A percentile compares a stretch with the other conserved stretches of the same genome.
phyloP scores from a whole-genome alignment of 768 basidiomycete genomes.

The Cystobasidium ongulense region DNA sequence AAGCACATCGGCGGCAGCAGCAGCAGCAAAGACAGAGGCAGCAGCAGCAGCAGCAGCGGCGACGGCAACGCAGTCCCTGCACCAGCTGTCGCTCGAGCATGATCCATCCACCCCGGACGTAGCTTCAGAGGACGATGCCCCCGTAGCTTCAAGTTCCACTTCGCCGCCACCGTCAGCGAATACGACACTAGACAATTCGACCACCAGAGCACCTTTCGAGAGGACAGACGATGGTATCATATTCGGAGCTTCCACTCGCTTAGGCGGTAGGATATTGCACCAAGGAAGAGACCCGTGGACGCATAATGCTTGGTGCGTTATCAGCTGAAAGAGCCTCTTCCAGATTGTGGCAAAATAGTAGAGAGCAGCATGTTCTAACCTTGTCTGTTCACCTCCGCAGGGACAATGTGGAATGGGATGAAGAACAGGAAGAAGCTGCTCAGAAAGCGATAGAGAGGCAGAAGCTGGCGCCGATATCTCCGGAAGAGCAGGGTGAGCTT shows the following conservation, averaged over 20 bases:
- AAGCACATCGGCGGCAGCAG: background rate
- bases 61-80: background rate
- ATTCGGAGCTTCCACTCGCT: constrained; percentile 25
- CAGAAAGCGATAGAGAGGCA: constrained; percentile 63
- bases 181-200: background rate
- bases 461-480: constrained; percentile 61
- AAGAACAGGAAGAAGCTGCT: constrained; percentile 66
- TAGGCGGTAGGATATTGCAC: constrained; percentile 19
- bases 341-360: background rate
- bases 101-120: background rate
- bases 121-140: background rate
- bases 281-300: constrained; percentile 26
- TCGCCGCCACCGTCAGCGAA: background rate
- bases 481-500: constrained; percentile 57
- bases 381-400: constrained; percentile 14
- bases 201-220: background rate
- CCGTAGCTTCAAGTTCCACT: background rate
- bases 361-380: background rate
- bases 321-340: background rate
- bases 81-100: background rate
- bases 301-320: constrained; percentile 24
- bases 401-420: constrained; percentile 47
- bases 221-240: constrained; percentile 5
- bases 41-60: background rate
- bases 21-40: background rate